These are phyloP conservation scores for Cardamine occulta DNA, from an alignment of 345 rosid species.

Conservation along the genomic window DNA sequence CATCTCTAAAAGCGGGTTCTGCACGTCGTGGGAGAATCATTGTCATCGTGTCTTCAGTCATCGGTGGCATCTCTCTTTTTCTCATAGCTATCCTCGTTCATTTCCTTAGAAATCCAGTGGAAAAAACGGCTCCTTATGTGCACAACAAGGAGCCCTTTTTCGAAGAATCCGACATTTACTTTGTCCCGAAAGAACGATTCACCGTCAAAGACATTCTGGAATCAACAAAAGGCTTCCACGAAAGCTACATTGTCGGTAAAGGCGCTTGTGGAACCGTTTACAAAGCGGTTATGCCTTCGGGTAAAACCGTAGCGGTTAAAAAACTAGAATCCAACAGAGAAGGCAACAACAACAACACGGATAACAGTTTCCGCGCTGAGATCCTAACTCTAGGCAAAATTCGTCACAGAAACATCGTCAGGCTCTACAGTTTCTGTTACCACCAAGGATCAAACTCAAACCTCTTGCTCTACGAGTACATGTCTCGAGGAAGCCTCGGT, in stretches of 20 bases:
- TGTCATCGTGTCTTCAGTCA: conserved; percentile 55
- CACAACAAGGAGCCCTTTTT: conserved; percentile 56
- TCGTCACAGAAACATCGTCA: conserved; percentile 92
- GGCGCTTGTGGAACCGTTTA: conserved; percentile 98
- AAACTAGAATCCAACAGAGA: conserved; percentile 77
- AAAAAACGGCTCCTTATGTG: conserved; percentile 45
- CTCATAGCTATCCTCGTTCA: conserved; percentile 65
- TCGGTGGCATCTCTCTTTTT: conserved; percentile 79
- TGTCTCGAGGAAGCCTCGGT: conserved; percentile 87
- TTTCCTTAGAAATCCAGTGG: conserved; percentile 61
- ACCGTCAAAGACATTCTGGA: conserved; percentile 84
- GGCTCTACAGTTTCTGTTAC: conserved; percentile 87
- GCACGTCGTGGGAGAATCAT: conserved; percentile 61
- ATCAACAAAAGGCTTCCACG: conserved; percentile 76
- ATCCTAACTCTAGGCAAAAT: conserved; percentile 88
- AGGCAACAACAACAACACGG: conserved; percentile 66
- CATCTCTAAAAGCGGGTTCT: conserved; percentile 32
- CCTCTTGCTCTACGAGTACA: conserved; percentile 85
- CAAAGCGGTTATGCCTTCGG: conserved; percentile 75
- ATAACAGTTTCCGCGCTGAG: conserved; percentile 90
- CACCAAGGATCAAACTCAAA: conserved; percentile 89
- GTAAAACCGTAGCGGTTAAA: conserved; percentile 78
- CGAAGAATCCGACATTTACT: conserved; percentile 66
- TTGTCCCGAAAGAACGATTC: conserved; percentile 82
- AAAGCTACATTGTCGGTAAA: conserved; percentile 76